Evolutionary conservation across 163 green algal genomes (phyloP).

Genomic region (Volvox carteri): DNA sequence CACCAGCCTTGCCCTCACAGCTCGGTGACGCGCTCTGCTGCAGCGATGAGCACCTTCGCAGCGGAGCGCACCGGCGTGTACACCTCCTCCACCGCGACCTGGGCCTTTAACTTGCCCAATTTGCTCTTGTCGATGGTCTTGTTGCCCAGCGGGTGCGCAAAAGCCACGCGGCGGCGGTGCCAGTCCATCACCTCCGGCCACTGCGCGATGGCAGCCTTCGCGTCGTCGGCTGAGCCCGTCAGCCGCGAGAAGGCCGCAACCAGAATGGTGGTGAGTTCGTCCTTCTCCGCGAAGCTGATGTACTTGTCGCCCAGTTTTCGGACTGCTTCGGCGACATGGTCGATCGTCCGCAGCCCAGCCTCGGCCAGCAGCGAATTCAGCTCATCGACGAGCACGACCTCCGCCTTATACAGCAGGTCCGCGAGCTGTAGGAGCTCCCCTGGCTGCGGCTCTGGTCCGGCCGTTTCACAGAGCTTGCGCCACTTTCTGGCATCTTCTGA

Average conservation of each 20-base stretch:
- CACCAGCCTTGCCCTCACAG: slow-evolving; percentile 27
- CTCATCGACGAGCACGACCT: slow-evolving; percentile 37
- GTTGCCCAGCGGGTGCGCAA: slow-evolving; percentile 40
- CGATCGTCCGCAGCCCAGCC: neutral
- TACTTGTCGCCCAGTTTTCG: slow-evolving; percentile 18
- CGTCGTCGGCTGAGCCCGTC: slow-evolving; percentile 33
- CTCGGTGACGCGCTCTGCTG: slow-evolving; percentile 34
- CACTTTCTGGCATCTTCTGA: slow-evolving; percentile 34
- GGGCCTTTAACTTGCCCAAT: slow-evolving; percentile 10
- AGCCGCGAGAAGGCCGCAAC: slow-evolving; percentile 26
- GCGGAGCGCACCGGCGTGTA: slow-evolving; percentile 36
- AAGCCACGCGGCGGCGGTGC: slow-evolving; percentile 33
- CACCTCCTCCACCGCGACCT: slow-evolving; percentile 16
- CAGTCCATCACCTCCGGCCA: slow-evolving; percentile 40
- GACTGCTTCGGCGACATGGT: slow-evolving; percentile 18
- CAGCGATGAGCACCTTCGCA: slow-evolving; percentile 31
- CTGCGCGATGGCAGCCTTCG: slow-evolving; percentile 26
- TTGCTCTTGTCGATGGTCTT: slow-evolving; percentile 14
- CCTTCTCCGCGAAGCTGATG: slow-evolving; percentile 29
- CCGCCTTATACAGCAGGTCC: slow-evolving; percentile 45
- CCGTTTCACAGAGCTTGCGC: slow-evolving; percentile 23
- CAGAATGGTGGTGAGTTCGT: slow-evolving; percentile 22
- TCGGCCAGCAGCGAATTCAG: slow-evolving; percentile 5
- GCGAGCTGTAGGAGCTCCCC: slow-evolving; percentile 23
- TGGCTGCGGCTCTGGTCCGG: slow-evolving; percentile 29